These are phyloP conservation scores for Cadophora sp. DNA, from an alignment of 2,329 filamentous ascomycete species.

Conservation along the genomic window DNA sequence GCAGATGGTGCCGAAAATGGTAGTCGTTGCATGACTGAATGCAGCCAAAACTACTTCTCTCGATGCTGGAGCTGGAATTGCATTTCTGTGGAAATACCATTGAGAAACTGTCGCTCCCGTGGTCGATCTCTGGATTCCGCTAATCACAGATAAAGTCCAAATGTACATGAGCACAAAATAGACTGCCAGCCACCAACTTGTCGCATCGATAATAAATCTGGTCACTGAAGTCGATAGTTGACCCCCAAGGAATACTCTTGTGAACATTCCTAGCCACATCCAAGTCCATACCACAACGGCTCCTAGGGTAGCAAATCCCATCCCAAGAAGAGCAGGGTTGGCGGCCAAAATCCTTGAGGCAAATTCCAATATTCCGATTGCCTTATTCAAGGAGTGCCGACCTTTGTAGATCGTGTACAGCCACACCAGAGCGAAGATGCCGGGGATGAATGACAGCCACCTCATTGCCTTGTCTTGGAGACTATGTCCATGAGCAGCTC, in stretches of 20 bases:
- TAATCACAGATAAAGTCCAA: conserved; percentile 89
- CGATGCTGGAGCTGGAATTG: conserved; percentile 77
- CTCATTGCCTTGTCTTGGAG: conserved; percentile 91
- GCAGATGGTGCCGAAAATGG: conserved; percentile 91
- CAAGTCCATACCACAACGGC: conserved; percentile 89
- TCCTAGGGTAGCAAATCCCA: conserved; percentile 81
- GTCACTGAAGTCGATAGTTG: conserved; percentile 70
- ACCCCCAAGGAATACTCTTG: conserved; percentile 91
- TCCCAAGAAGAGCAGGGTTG: conserved; percentile 80
- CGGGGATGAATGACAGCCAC: conserved; percentile 81
- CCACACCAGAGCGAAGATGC: conserved; percentile 77
- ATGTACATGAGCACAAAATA: conserved; percentile 95
- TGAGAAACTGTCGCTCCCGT: conserved; percentile 96
- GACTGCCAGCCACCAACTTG: conserved; percentile 93
- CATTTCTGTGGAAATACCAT: conserved; percentile 98
- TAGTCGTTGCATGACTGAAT: conserved; percentile 79
- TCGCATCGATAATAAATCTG: conserved; percentile 80
- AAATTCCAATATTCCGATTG: conserved; percentile 90
- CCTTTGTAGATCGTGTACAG: conserved; percentile 82
- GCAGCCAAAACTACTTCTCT: conserved; percentile 84
- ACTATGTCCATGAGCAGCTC: conserved; percentile 73
- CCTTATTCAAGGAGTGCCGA: conserved; percentile 80
- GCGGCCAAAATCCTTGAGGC: conserved; percentile 85
- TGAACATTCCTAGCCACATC: conserved; percentile 97
- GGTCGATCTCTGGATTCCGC: conserved; percentile 87